A percentile compares a stretch with the other conserved stretches of the same genome.
Conservation (phyloP, 495 filamentous ascomycete species). For the Xylona heveae region DNA sequence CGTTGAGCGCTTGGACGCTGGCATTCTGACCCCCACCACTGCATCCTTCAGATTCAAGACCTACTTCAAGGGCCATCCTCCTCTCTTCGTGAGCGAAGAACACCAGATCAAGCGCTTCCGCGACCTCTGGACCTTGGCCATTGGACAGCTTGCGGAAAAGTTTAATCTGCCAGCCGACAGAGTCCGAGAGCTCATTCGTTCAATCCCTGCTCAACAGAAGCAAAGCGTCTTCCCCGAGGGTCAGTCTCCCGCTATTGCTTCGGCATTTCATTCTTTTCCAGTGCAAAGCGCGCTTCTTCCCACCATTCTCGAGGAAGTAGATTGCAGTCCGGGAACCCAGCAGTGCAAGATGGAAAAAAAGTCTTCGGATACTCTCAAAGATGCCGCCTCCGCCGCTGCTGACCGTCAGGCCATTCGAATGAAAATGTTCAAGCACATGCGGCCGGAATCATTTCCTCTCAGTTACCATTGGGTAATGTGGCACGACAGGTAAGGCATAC, state of each 20-base stretch:
- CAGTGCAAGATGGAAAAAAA: no score
- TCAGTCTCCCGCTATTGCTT: constrained; percentile 6
- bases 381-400: no score
- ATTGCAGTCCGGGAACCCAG: no score
- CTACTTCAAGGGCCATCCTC: neutral
- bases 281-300: no score
- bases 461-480: constrained; percentile 36
- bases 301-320: no score
- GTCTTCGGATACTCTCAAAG: no score
- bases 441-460: constrained; percentile 27
- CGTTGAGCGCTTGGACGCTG: neutral
- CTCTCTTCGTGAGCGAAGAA: neutral
- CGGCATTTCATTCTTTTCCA: no score
- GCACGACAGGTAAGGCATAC: constrained; percentile 31
- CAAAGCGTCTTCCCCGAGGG: neutral
- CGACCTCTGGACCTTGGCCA: neutral
- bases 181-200: neutral
- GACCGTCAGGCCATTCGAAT: no score
- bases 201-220: neutral
- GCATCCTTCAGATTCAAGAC: neutral
- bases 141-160: neutral
- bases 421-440: constrained; percentile 21
- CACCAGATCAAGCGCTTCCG: neutral
- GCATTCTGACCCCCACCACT: neutral
- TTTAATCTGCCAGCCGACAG: neutral